Evolutionary conservation across 148 eudicot species (phyloP).

Genomic region (Rhododendron kiyosumense): DNA sequence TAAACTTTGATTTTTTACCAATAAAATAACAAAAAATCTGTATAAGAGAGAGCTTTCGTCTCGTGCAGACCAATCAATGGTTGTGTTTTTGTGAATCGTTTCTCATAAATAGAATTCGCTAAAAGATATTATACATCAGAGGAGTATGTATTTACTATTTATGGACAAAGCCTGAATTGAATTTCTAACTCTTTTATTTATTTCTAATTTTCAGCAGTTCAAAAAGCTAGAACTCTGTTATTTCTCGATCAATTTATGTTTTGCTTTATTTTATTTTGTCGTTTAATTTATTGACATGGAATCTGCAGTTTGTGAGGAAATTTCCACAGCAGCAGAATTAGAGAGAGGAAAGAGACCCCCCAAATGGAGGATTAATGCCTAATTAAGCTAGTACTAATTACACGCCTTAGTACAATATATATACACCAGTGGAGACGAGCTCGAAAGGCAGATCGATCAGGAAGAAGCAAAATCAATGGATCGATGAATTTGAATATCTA

Average conservation of each 20-base stretch:
- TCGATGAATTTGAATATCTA: not conserved
- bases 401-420: not conserved
- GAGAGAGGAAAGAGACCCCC: not conserved
- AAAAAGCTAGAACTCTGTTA: no score
- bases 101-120: not conserved
- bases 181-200: not conserved
- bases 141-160: not conserved
- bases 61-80: no score
- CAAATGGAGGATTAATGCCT: not conserved
- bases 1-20: no score
- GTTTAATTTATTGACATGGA: not conserved
- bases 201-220: not conserved
- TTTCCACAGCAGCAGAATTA: not conserved
- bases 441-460: not conserved
- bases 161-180: not conserved
- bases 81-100: not conserved
- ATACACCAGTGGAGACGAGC: not conserved
- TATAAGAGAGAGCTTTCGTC: no score
- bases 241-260: not conserved
- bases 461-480: not conserved
- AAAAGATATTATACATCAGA: not conserved
- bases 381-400: not conserved
- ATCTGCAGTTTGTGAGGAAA: slow-evolving; percentile 8
- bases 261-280: not conserved
- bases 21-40: no score